phyloP scores from a whole-genome alignment of 768 basidiomycete species.

The Krasilnikovozyma curviuscula region DNA sequence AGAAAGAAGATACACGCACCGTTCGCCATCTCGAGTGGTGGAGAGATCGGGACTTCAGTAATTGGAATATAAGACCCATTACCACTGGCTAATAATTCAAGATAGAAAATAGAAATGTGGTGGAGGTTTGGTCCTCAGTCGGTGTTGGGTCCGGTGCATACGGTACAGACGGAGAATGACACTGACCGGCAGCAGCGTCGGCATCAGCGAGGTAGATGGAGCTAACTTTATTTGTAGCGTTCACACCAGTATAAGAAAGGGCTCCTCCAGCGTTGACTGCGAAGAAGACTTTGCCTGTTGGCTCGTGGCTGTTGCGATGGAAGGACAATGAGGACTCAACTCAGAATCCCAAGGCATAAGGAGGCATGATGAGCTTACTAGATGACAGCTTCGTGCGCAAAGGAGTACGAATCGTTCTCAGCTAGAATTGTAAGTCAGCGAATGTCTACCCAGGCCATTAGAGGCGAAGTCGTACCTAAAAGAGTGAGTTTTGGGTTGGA shows the following conservation, averaged over 20 bases:
- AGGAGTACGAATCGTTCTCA: conserved; percentile 28
- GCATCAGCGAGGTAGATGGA: neutral
- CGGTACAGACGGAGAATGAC: too few species aligned
- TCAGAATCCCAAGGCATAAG: neutral
- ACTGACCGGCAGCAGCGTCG: too few species aligned
- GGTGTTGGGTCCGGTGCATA: too few species aligned
- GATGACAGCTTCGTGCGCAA: neutral
- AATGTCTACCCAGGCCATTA: too few species aligned
- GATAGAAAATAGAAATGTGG: too few species aligned
- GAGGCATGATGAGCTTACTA: neutral
- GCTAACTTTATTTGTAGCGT: neutral
- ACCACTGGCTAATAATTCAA: too few species aligned
- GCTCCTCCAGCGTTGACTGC: neutral
- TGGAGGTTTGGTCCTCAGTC: too few species aligned
- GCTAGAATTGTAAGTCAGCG: too few species aligned
- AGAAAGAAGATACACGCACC: neutral
- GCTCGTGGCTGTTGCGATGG: neutral
- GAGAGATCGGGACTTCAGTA: neutral
- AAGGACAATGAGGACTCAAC: neutral
- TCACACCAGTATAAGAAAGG: neutral
- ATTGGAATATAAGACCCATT: too few species aligned
- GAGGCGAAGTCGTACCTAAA: too few species aligned
- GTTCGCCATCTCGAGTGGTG: conserved; percentile 3
- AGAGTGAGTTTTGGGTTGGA: conserved; percentile 37
- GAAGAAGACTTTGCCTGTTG: neutral